Evolutionary conservation across 2,329 filamentous ascomycete species (phyloP), one percentile per base, ranked within the genome.

Genomic region (Emmonsiellopsis sp.): DNA sequence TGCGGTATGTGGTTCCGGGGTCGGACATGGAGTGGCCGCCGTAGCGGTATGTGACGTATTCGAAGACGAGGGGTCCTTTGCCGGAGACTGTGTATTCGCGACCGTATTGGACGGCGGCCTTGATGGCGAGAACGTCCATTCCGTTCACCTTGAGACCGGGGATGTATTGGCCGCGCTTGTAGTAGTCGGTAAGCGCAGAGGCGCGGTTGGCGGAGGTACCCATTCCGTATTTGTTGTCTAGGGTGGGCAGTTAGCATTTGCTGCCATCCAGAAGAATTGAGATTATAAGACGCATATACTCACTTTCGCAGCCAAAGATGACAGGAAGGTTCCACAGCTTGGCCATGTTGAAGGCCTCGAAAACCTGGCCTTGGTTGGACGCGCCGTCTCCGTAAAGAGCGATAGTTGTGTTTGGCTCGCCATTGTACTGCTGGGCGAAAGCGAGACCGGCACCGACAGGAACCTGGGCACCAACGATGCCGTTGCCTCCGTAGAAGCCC

Each of bases 161-260:
- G 63, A 98, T 98, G 81, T 97, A 98, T 78, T 98, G 93, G 62
- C 93, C 93, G 77, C 93, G 92, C 86, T 97, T 97, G 84, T 98
- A 97, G 85, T 98, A 98, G 74, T 98, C 93, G 73, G 93, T 97
- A 70, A 96, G 77, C 65, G 93, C 93, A 56, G 93, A 92, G 57
- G 93, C 91, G 67, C 93, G 90, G 75, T 86, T 86, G 62, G 93
- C 92, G 57, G 93, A 87, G 59, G 93, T 98, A 77, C 93, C 93
- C 93, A 98, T 98, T 74, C 93, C 93, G 73, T 98, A 98, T 78
- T 98, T 98, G 87, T 98, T 98, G 84, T 98, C 91, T 95, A 57
- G 10, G 52, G 33, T 36, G 34, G 34, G 10, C 14, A 42, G 21
- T 58, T 42, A 58, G 57, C 13, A 50, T 5, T 59, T 72, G 60